Conservation (phyloP, 768 basidiomycete genomes). For the Boletus speciosus region DNA sequence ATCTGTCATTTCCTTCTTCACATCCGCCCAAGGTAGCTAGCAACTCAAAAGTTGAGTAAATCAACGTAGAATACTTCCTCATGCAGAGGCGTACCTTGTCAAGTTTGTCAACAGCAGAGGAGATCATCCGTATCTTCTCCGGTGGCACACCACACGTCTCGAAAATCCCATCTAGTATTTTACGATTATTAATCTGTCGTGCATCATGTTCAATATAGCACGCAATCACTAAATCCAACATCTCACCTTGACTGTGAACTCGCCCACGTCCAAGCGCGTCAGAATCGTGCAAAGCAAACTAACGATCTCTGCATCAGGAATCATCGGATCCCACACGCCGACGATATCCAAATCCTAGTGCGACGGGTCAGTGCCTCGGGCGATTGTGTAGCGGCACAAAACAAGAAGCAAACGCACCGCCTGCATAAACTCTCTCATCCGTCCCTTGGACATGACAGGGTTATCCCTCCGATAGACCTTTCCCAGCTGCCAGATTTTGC, state of each 20-base stretch:
- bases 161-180: constrained; percentile 96
- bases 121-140: constrained; percentile 88
- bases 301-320: constrained; percentile 91
- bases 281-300: constrained; percentile 79
- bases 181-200: constrained; percentile 85
- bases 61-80: not conserved
- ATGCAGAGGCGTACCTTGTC: constrained; percentile 67
- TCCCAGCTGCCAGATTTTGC: constrained; percentile 97
- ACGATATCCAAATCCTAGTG: constrained; percentile 91
- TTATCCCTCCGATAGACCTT: constrained; percentile 97
- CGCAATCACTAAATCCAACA: not conserved
- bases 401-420: constrained; percentile 52
- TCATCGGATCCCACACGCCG: constrained; percentile 93
- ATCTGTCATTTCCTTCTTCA: constrained; percentile 93
- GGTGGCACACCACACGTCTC: constrained; percentile 91
- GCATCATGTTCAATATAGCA: not conserved
- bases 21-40: constrained; percentile 84
- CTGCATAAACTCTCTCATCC: constrained; percentile 98
- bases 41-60: not conserved
- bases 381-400: not conserved
- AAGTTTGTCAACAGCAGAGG: constrained; percentile 96
- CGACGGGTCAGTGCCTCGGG: not conserved
- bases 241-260: constrained; percentile 86
- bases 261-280: constrained; percentile 82
- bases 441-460: constrained; percentile 95